Evolutionary conservation across 345 rosid species (phyloP), one percentile per base, ranked within the genome.

Genomic region (Hibiscus tridactylites): DNA sequence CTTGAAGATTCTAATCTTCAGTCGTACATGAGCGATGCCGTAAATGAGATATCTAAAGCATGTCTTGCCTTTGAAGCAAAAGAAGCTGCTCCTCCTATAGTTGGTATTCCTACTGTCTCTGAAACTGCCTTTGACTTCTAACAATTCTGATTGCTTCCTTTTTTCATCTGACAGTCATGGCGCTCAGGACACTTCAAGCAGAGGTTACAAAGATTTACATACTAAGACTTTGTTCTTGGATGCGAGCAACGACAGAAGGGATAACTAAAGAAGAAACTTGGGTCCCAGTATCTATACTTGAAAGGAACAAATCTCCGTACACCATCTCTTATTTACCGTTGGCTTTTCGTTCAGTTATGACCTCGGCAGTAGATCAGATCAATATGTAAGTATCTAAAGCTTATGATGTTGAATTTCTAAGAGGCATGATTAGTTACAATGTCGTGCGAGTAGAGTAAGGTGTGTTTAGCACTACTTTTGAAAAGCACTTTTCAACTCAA

Each of bases 161-260:
- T 72, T 66, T 79, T 77, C 75, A 74, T 71, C 17, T 75, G 77
- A 78, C 89, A 94, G 97, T 87, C 46, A 73, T 82, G 76, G 88
- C 92, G 26, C 81, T 95, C 64, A 83, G 90, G 80, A 78, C 87
- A 29, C 83, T 90, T 68, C 90, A 88, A 77, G 89, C 87, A 37
- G 99, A 90, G 85, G 81, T 92, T 73, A 85, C 87, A 35, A 95
- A 89, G 85, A 86, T 88, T 73, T 92, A 90, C 79, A 87, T 90
- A 70, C 74, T 84, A 68, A 87, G 98, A 85, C 90, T 95, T 65
- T 95, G 99, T 85, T 90, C 97, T 50, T 95, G 97, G 97, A 88
- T 95, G 97, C 85, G 97, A 74, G 83, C 82, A 61, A 84, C 91
- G 19, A 84, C 87, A 10, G 98, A 90, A 65, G 87, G 76, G 74